Conservation (phyloP, 1,284 basidiomycete species). For the Ustilago nuda region DNA sequence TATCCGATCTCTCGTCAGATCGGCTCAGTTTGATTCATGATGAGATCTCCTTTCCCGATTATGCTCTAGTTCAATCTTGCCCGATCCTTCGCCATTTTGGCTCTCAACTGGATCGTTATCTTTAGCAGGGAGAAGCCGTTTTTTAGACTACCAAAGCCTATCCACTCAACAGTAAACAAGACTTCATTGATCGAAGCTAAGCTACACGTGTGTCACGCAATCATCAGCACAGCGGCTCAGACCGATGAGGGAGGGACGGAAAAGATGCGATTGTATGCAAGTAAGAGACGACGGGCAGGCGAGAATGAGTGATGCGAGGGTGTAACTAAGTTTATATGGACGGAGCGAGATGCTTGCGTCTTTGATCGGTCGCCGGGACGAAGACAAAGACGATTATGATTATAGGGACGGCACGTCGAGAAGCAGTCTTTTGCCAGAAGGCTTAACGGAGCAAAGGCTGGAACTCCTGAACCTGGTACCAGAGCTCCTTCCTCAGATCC, state of each 20-base stretch:
- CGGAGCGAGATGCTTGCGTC: conserved; percentile 2
- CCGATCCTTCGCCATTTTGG: too few relatives aligned
- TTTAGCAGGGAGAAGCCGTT: background rate
- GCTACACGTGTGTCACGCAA: too few relatives aligned
- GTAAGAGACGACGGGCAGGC: background rate
- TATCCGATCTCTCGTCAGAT: too few relatives aligned
- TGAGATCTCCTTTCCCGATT: too few relatives aligned
- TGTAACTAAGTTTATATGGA: background rate
- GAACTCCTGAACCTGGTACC: conserved; percentile 59
- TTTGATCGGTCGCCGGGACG: conserved; percentile 3
- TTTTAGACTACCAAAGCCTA: too few relatives aligned
- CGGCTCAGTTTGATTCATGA: too few relatives aligned
- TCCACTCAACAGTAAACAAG: too few relatives aligned
- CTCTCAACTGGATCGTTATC: too few relatives aligned
- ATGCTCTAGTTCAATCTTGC: too few relatives aligned
- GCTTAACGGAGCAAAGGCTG: conserved; percentile 48
- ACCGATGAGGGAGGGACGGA: background rate
- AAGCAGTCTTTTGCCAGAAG: too few relatives aligned
- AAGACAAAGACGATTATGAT: conserved; percentile 1
- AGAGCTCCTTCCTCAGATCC: conserved; percentile 59
- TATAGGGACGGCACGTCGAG: background rate
- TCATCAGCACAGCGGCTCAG: too few relatives aligned
- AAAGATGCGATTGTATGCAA: background rate
- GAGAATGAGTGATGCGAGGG: background rate
- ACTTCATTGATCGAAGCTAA: too few relatives aligned